phyloP scores from a whole-genome alignment of 441 rosid species.

The Erodium moschatum region DNA sequence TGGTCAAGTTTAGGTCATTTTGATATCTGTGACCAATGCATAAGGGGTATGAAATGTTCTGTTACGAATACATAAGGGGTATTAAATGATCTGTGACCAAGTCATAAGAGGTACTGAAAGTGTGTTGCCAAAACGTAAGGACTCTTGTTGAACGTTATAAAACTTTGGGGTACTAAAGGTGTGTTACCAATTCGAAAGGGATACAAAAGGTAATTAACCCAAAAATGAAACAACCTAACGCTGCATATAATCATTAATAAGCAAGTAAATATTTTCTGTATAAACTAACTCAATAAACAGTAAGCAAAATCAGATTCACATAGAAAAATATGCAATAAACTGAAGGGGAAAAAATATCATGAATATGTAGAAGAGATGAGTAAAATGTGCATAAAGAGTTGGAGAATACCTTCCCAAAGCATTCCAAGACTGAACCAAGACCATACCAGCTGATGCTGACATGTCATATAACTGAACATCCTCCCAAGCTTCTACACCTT shows the following conservation, averaged over 20 bases:
- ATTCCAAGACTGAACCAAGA: conserved; percentile 68
- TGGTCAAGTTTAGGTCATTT: too few relatives aligned
- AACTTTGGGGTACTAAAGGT: too few relatives aligned
- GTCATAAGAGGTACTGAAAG: too few relatives aligned
- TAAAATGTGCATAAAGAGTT: background rate
- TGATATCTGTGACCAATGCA: too few relatives aligned
- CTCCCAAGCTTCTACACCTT: conserved; percentile 22
- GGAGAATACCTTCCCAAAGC: conserved; percentile 46
- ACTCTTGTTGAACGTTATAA: too few relatives aligned
- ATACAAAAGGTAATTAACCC: too few relatives aligned
- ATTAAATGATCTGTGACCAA: too few relatives aligned
- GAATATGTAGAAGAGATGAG: background rate
- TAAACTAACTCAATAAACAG: background rate
- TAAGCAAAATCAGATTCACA: background rate
- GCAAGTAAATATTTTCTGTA: background rate
- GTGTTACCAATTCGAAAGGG: too few relatives aligned
- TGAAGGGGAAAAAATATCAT: too few relatives aligned
- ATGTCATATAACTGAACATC: conserved; percentile 34
- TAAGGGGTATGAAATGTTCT: too few relatives aligned
- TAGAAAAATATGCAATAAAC: background rate
- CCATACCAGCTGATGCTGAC: conserved; percentile 70
- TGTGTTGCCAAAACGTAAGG: too few relatives aligned
- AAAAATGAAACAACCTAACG: background rate
- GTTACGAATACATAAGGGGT: too few relatives aligned
- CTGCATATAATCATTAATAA: background rate